These are phyloP conservation scores for Pachyrhizus erosus DNA, from an alignment of 306 rosid species.

Conservation along the genomic window DNA sequence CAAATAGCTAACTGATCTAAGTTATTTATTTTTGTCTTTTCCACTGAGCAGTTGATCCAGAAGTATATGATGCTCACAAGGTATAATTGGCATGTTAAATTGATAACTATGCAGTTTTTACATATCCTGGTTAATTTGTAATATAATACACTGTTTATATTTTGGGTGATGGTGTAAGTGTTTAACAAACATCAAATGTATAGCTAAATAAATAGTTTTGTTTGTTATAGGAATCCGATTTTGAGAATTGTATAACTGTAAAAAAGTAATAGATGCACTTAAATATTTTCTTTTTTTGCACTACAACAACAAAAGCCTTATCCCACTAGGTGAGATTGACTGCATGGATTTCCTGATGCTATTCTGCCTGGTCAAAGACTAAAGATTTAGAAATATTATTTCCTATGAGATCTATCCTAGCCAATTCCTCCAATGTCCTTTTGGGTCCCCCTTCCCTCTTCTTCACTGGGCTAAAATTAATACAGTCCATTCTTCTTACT, in stretches of 20 bases:
- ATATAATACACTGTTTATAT: constrained; percentile 14
- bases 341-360: too few relatives aligned
- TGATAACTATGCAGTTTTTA: constrained; percentile 19
- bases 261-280: not conserved
- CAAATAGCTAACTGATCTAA: constrained; percentile 31
- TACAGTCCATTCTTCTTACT: too few relatives aligned
- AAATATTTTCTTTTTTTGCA: not conserved
- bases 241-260: not conserved
- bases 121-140: constrained; percentile 33
- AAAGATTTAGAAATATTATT: too few relatives aligned
- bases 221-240: not conserved
- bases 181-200: constrained; percentile 5
- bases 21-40: constrained; percentile 38
- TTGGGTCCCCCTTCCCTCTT: too few relatives aligned
- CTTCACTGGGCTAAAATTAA: too few relatives aligned
- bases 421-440: too few relatives aligned
- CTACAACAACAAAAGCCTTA: too few relatives aligned
- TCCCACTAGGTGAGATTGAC: too few relatives aligned
- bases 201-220: constrained; percentile 23
- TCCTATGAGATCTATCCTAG: too few relatives aligned
- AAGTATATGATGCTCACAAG: constrained; percentile 82
- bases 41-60: constrained; percentile 67
- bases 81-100: constrained; percentile 51
- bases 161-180: not conserved
- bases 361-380: too few relatives aligned